A percentile compares a stretch with the other conserved stretches of the same genome.
Evolutionary conservation across 148 eudicot species (phyloP).

Genomic region (Rhododendron simsii): DNA sequence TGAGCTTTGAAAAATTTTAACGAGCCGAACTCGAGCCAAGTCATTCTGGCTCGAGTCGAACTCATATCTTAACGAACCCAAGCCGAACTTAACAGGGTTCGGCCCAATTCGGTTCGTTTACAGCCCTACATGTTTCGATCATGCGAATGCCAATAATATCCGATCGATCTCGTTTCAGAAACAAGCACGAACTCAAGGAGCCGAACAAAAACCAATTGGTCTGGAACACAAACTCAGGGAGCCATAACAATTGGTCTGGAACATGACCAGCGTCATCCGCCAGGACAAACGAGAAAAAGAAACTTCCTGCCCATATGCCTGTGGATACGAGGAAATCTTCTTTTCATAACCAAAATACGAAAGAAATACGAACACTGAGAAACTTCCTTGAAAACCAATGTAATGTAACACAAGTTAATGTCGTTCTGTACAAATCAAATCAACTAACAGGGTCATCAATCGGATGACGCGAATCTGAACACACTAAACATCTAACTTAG

Average conservation of each 20-base stretch:
- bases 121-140: not conserved
- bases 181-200: no score
- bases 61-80: no score
- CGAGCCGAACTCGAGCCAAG: no score
- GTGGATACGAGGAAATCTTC: not conserved
- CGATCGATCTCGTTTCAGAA: not conserved
- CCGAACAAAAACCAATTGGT: not conserved
- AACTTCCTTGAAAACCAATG: slow-evolving; percentile 5
- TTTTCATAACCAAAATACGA: not conserved
- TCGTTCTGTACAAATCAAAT: slow-evolving; percentile 8
- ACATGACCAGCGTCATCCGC: not conserved
- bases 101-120: no score
- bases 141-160: no score
- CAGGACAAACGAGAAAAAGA: not conserved
- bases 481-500: slow-evolving; percentile 5
- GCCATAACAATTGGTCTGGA: not conserved
- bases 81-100: no score
- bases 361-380: not conserved
- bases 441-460: not conserved
- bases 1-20: no score
- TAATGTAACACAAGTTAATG: not conserved
- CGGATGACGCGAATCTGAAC: slow-evolving; percentile 5
- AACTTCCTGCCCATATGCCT: not conserved
- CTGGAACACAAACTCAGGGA: not conserved
- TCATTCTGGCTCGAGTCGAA: no score